Evolutionary conservation across 371 early-diverging fungal species (phyloP), one percentile per base, ranked within the genome.

Genomic region (Caulochytrium protostelioides): DNA sequence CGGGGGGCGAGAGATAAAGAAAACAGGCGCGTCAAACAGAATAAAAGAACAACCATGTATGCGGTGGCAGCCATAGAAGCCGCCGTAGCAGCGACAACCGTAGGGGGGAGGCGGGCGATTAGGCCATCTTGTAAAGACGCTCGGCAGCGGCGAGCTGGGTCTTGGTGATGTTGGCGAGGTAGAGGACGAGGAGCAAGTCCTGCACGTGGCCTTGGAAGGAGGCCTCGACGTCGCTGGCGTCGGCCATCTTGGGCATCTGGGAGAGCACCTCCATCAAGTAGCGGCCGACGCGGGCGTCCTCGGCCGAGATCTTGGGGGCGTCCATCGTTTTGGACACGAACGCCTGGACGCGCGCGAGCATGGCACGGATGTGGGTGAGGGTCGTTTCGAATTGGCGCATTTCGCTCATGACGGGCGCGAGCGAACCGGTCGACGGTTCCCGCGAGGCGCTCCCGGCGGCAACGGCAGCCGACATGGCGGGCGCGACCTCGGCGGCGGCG

Each of bases 131-230:
- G 48, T 86, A 77, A 41, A 91, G 68, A 41, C 76, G 65, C 53
- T 85, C 83, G 37, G 87, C 82, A 55, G 89, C 74, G 42, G 78
- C 74, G 37, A 92, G 66, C 59, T 92, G 92, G 17, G 85, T 78
- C 37, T 84, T 74, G 22, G 90, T 84, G 55, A 92, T 74, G 60
- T 86, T 82, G 44, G 85, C 77, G 34, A 92, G 67, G 51, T 92
- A 86, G 26, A 83, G 77, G 25, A 86, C 85, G 86, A 87, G 84
- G 47, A 87, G 66, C 35, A 89, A 62, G 52, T 92, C 90, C 65
- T 55, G 51, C 32, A 59, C 17, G 52, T 89, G 90, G 52, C 72
- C 70, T 62, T 82, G 79, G 70, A 89, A 86, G 65, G 79, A 71
- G 49, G 76, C 71, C 43, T 83, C 81, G 41, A 91, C 87, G 35